These are phyloP conservation scores for Trichoderma guizhouense DNA, from an alignment of 2,329 filamentous ascomycete genomes.

Conservation along the genomic window DNA sequence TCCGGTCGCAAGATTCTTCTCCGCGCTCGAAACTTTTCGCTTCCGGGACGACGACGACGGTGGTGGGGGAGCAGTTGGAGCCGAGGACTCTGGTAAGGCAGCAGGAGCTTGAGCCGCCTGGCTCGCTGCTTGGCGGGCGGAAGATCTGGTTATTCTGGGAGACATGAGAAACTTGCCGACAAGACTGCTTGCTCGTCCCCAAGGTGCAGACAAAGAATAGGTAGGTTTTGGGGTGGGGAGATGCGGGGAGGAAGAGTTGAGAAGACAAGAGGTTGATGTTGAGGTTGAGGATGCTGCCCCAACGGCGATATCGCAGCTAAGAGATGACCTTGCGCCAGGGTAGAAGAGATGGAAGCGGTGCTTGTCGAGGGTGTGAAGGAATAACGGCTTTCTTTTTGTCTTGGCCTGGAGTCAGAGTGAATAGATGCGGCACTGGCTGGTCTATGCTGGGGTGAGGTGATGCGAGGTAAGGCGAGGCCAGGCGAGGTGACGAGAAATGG, in stretches of 20 bases:
- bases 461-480: background rate
- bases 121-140: conserved; percentile 81
- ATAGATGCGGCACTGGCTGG: background rate
- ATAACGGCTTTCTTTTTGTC: background rate
- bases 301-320: background rate
- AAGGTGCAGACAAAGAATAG: conserved; percentile 25
- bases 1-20: conserved; percentile 41
- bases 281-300: background rate
- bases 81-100: conserved; percentile 39
- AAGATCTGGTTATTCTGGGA: conserved; percentile 92
- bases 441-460: background rate
- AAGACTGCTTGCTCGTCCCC: conserved; percentile 19
- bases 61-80: conserved; percentile 39
- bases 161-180: conserved; percentile 68
- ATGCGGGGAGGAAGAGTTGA: conserved; percentile 20
- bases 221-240: conserved; percentile 1
- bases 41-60: conserved; percentile 55
- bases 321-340: background rate
- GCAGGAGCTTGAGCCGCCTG: conserved; percentile 48
- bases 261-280: too few species aligned
- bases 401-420: background rate
- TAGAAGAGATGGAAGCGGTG: background rate
- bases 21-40: conserved; percentile 65
- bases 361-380: background rate
- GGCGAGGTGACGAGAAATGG: background rate